Base-by-base conservation (phyloP, 768 basidiomycete species). In the Lentinula boryana region DNA sequence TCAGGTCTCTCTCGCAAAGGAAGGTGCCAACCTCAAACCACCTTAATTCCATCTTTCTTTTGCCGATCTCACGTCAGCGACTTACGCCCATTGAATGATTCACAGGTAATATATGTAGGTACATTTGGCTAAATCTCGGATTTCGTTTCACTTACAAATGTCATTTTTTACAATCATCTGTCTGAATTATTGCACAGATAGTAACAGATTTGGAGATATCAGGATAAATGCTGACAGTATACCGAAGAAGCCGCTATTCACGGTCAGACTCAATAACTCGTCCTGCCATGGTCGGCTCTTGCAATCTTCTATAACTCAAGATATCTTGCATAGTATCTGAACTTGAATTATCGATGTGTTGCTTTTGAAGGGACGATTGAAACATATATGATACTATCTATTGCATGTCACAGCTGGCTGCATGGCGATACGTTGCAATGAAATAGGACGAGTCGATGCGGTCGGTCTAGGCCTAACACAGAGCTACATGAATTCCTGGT, bases 181-280 rank as follows among this genome's bases (percentile, higher is more conserved):
- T 21, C 8, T 48, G 21, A 13, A 13, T 38, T 38, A 8, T 38
- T 38, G 36, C 36, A 38, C 36, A 38, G 36, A 38, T 27, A 31
- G 7, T 5, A 15, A 16, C 32, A 31, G 50, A 32, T 32, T 51
- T 33, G 31, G 23, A 51, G 33, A 51, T 35, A 31, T 31, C 50
- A 33, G 12, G 12, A 21, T 13, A 16, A 18, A 51, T 35, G 50
- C 36, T 38, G 7, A 46, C 16, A 27, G 18, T 56, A 56, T 56
- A 43, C 55, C 55, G 55, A 56, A 56, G 55, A 56, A 56, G 27
- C 55, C 55, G 55, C 40, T 38, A 27, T 56, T 51, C 50, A 51
- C 32, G 50, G 15, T 35, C 44, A 33, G 12, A 51, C n/a, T 51
- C 31, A 31, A 51, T 48, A 10, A 16, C 41, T 16, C 16, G n/a